Percentiles rank a stretch among this genome's conserved stretches.
Conservation (phyloP, 2,329 filamentous ascomycete genomes). For the Phialophora tarda region DNA sequence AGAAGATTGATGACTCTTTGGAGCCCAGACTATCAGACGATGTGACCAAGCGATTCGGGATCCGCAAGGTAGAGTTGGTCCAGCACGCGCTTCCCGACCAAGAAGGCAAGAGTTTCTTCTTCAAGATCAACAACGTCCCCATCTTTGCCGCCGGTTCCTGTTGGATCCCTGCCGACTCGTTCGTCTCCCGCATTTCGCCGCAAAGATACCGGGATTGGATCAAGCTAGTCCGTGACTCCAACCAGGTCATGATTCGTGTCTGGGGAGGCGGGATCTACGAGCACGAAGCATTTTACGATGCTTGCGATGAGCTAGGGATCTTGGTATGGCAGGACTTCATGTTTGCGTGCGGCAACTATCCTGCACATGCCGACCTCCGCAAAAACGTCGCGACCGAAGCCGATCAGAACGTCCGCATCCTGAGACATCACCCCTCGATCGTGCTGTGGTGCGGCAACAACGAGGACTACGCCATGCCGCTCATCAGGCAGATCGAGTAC, state of each 20-base stretch:
- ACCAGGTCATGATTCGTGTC: constrained; percentile 67
- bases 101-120: constrained; percentile 66
- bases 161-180: constrained; percentile 69
- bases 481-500: constrained; percentile 79
- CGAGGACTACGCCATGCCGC: constrained; percentile 75
- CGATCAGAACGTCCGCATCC: constrained; percentile 66
- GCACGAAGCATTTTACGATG: constrained; percentile 72
- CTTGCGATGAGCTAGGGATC: constrained; percentile 77
- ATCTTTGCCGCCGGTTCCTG: constrained; percentile 71
- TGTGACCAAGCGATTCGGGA: constrained; percentile 51
- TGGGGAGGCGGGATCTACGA: constrained; percentile 83
- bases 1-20: constrained; percentile 21
- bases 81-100: constrained; percentile 50
- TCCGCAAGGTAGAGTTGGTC: constrained; percentile 57
- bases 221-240: constrained; percentile 60
- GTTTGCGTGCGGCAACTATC: constrained; percentile 79
- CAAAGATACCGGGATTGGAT: constrained; percentile 65
- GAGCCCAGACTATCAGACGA: constrained; percentile 49
- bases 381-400: constrained; percentile 58
- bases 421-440: constrained; percentile 85
- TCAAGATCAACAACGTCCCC: constrained; percentile 68
- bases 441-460: constrained; percentile 92
- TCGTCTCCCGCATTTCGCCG: constrained; percentile 60
- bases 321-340: constrained; percentile 88
- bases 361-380: constrained; percentile 58